These are phyloP conservation scores for Boletus subcaerulescens DNA, from an alignment of 768 basidiomycete genomes.

Conservation along the genomic window DNA sequence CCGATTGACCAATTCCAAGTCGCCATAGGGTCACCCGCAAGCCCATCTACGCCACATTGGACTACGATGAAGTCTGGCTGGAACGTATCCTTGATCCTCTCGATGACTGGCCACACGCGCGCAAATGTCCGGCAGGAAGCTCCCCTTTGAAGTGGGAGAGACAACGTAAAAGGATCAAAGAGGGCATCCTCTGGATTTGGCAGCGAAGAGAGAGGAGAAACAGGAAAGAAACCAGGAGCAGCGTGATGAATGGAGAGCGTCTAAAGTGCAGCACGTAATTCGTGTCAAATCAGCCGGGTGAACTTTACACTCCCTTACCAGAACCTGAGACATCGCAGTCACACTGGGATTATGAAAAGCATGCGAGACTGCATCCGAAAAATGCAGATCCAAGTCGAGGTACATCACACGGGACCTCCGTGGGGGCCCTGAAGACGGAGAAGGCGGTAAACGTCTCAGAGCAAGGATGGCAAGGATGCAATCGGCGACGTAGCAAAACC, in stretches of 20 bases:
- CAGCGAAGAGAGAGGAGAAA: conserved; percentile 48
- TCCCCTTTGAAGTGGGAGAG: conserved; percentile 73
- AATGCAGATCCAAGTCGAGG: conserved; percentile 90
- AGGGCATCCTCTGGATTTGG: conserved; percentile 34
- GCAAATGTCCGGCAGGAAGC: conserved; percentile 62
- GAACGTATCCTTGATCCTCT: conserved; percentile 57
- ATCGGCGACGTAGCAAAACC: conserved; percentile 95
- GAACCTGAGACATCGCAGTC: conserved; percentile 40
- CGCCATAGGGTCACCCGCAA: conserved; percentile 80
- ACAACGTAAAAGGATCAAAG: conserved; percentile 67
- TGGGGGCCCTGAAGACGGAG: conserved; percentile 11
- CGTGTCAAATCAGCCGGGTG: background rate
- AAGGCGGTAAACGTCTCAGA: conserved; percentile 45
- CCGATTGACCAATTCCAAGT: conserved; percentile 71
- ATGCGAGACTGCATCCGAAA: conserved; percentile 82
- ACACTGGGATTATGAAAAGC: conserved; percentile 55
- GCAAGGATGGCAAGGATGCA: conserved; percentile 77
- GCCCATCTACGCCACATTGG: conserved; percentile 85
- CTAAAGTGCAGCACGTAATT: conserved; percentile 25
- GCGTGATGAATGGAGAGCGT: conserved; percentile 86
- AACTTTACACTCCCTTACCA: conserved; percentile 35
- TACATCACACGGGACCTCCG: conserved; percentile 73
- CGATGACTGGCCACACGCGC: conserved; percentile 62
- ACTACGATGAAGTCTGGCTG: conserved; percentile 75
- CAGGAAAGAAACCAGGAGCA: conserved; percentile 81